These are phyloP conservation scores for Leishmania guyanensis DNA, from an alignment of 208 protist species.

Conservation along the genomic window DNA sequence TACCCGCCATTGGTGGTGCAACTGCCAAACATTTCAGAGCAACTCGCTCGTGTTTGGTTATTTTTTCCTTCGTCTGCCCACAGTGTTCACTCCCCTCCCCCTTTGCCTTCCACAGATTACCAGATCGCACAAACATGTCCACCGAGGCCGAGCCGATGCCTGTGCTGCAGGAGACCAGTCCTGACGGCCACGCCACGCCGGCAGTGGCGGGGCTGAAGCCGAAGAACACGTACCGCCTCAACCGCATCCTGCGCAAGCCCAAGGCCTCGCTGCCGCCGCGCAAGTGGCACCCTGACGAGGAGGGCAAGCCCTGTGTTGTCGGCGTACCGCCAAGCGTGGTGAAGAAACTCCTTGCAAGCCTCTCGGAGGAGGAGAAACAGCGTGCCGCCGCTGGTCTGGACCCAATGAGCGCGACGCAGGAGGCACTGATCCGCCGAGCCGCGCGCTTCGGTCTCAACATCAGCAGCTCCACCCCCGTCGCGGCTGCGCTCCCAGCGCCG, in stretches of 20 bases:
- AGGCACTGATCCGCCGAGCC: slow-evolving; percentile 67
- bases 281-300: slow-evolving; percentile 45
- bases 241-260: slow-evolving; percentile 85
- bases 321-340: slow-evolving; percentile 55
- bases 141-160: slow-evolving; percentile 16
- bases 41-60: background rate
- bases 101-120: background rate
- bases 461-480: slow-evolving; percentile 21
- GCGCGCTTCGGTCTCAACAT: slow-evolving; percentile 67
- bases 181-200: too few species aligned
- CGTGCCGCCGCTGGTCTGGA: slow-evolving; percentile 60
- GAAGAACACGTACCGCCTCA: slow-evolving; percentile 84
- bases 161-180: background rate
- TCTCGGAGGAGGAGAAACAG: slow-evolving; percentile 61
- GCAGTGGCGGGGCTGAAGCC: slow-evolving; percentile 24
- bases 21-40: background rate
- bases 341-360: slow-evolving; percentile 37
- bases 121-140: slow-evolving; percentile 12
- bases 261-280: slow-evolving; percentile 61
- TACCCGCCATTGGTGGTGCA: background rate
- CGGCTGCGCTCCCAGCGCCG: slow-evolving; percentile 28
- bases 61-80: background rate
- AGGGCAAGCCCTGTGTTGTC: background rate
- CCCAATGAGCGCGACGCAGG: slow-evolving; percentile 58
- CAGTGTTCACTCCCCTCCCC: background rate